These are phyloP conservation scores for Begonia peltatifolia DNA, from an alignment of 306 rosid species.

Conservation along the genomic window DNA sequence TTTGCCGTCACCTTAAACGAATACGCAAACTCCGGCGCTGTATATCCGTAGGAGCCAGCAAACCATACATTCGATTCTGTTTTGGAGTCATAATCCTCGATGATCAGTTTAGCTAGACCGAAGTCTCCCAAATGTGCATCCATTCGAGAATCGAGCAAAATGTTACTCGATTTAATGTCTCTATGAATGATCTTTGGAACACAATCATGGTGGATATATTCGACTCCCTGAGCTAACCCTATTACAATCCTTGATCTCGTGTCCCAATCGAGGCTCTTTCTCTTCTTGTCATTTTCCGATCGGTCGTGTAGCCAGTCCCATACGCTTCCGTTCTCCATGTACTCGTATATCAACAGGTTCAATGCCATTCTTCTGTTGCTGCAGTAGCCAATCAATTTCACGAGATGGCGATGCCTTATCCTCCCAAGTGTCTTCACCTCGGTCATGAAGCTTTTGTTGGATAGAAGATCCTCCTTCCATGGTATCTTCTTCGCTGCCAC, in stretches of 20 bases:
- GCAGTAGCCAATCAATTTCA: constrained; percentile 78
- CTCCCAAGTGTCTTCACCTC: constrained; percentile 88
- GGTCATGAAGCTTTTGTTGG: constrained; percentile 59
- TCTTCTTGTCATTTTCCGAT: constrained; percentile 33
- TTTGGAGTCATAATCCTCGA: constrained; percentile 46
- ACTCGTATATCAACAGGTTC: constrained; percentile 72
- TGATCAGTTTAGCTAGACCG: constrained; percentile 64
- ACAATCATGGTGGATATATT: constrained; percentile 88
- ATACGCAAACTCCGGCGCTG: constrained; percentile 95
- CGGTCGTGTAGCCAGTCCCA: constrained; percentile 88
- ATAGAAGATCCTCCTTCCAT: constrained; percentile 56
- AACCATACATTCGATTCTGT: constrained; percentile 66
- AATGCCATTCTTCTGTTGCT: constrained; percentile 48
- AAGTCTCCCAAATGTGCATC: constrained; percentile 95
- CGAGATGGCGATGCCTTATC: constrained; percentile 82
- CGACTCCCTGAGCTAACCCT: constrained; percentile 79
- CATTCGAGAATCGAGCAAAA: constrained; percentile 73
- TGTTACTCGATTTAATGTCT: constrained; percentile 77
- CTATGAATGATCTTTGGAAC: constrained; percentile 76
- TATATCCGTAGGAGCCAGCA: constrained; percentile 87
- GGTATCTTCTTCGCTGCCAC: constrained; percentile 81
- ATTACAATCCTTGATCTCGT: constrained; percentile 66
- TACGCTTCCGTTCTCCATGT: constrained; percentile 82
- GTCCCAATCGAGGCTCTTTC: constrained; percentile 65
- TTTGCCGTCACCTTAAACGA: constrained; percentile 75